These are phyloP conservation scores for Sarcodon aspratus DNA, from an alignment of 768 basidiomycete genomes.

Conservation along the genomic window DNA sequence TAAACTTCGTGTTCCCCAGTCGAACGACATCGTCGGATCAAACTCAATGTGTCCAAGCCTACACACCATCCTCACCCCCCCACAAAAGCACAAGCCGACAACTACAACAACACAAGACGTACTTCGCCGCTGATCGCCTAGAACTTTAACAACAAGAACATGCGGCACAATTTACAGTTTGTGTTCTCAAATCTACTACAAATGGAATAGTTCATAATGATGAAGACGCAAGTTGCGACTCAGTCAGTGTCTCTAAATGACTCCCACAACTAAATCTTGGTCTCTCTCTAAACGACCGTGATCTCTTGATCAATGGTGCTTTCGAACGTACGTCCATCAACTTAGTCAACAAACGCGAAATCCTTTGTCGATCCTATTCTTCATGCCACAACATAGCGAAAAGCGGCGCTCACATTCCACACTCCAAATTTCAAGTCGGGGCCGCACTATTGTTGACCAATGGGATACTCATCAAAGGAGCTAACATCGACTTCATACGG, in stretches of 20 bases:
- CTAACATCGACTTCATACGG: constrained; percentile 92
- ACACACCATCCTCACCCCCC: too few species aligned
- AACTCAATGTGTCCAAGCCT: too few species aligned
- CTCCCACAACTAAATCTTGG: not conserved
- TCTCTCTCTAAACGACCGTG: not conserved
- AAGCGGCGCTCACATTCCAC: constrained; percentile 65
- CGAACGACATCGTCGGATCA: too few species aligned
- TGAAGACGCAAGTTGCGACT: too few species aligned
- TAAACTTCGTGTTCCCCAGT: too few species aligned
- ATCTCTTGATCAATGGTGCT: not conserved
- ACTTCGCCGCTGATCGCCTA: too few species aligned
- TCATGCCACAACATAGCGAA: constrained; percentile 36
- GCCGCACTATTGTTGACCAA: constrained; percentile 71
- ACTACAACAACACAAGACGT: too few species aligned
- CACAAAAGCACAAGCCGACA: too few species aligned
- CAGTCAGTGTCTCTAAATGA: not conserved
- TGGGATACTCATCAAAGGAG: constrained; percentile 69
- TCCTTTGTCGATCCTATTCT: not conserved
- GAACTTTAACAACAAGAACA: too few species aligned
- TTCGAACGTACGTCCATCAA: not conserved
- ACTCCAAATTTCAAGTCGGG: constrained; percentile 90
- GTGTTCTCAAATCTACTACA: too few species aligned
- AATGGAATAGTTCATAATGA: too few species aligned
- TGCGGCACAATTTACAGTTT: too few species aligned
- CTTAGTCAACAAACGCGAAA: not conserved